Percentiles rank a stretch among this genome's conserved stretches.
Conservation (phyloP, 1,284 basidiomycete genomes). For the Pisolithus thermaeus region DNA sequence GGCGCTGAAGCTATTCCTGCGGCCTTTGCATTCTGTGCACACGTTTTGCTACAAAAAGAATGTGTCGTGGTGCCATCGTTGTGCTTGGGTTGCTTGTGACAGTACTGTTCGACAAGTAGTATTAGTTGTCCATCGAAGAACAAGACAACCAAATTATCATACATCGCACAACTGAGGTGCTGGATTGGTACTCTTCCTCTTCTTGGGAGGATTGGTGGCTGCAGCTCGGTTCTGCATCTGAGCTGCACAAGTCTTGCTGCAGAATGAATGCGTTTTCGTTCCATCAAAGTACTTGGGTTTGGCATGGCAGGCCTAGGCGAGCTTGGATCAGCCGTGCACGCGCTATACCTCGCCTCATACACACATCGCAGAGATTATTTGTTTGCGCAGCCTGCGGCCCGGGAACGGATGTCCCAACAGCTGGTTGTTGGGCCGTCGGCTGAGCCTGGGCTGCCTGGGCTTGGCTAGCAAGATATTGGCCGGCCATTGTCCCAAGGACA, state of each 20-base stretch:
- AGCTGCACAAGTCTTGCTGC: slow-evolving; percentile 32
- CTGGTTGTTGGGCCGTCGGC: slow-evolving; percentile 19
- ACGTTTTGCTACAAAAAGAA: slow-evolving; percentile 53
- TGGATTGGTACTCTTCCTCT: slow-evolving; percentile 19
- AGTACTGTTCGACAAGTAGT: slow-evolving; percentile 25
- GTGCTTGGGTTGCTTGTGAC: slow-evolving; percentile 48
- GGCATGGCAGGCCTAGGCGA: slow-evolving; percentile 37
- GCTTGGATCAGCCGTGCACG: slow-evolving; percentile 4
- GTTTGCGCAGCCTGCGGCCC: slow-evolving; percentile 21
- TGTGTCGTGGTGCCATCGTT: slow-evolving; percentile 47
- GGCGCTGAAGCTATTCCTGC: slow-evolving; percentile 21
- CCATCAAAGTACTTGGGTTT: slow-evolving; percentile 45
- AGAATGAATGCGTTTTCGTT: slow-evolving; percentile 32
- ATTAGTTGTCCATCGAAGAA: slow-evolving; percentile 8
- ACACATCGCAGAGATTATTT: slow-evolving; percentile 28
- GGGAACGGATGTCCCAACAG: slow-evolving; percentile 16
- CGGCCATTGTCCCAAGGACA: slow-evolving; percentile 44
- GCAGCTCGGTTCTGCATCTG: slow-evolving; percentile 22
- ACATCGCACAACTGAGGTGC: slow-evolving; percentile 27
- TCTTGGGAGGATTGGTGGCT: slow-evolving; percentile 13
- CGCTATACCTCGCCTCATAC: slow-evolving; percentile 5
- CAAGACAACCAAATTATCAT: slow-evolving; percentile 9
- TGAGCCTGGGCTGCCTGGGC: slow-evolving; percentile 24
- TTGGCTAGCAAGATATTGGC: slow-evolving; percentile 36
- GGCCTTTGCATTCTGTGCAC: slow-evolving; percentile 41